These are phyloP conservation scores for Diatrype stigma DNA, from an alignment of 2,329 filamentous ascomycete species.

Conservation along the genomic window DNA sequence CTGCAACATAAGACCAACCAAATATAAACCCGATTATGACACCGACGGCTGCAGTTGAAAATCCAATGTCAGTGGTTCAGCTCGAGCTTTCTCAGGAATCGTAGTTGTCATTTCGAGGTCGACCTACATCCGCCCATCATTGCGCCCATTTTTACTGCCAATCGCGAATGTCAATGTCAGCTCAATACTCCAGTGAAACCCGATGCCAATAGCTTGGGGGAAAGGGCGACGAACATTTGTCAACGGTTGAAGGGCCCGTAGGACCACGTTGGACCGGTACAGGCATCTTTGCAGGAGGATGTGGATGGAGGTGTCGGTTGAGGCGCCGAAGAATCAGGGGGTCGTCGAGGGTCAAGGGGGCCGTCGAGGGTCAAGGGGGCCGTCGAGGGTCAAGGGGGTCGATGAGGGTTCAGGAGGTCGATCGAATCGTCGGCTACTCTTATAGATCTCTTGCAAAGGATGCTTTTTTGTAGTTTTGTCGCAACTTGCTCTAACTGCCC, in stretches of 20 bases:
- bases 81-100: no score
- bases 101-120: not conserved
- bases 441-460: no score
- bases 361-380: no score
- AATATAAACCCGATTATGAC: slow-evolving; percentile 98
- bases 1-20: slow-evolving; percentile 56
- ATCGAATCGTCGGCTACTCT: no score
- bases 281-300: not conserved
- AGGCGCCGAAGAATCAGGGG: no score
- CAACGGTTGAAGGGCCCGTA: slow-evolving; percentile 53
- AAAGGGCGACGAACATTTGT: slow-evolving; percentile 54
- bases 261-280: slow-evolving; percentile 2
- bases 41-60: slow-evolving; percentile 69
- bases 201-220: not conserved
- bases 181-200: not conserved
- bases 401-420: no score
- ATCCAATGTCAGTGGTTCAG: no score
- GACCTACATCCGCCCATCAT: slow-evolving; percentile 97
- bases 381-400: no score
- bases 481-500: not conserved
- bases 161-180: slow-evolving; percentile 22
- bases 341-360: no score
- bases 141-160: slow-evolving; percentile 89
- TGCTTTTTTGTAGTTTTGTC: no score
- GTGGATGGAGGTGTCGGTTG: not conserved